Evolutionary conservation across 2,329 filamentous ascomycete species (phyloP).

Genomic region (Nothomitra cinnamomea): DNA sequence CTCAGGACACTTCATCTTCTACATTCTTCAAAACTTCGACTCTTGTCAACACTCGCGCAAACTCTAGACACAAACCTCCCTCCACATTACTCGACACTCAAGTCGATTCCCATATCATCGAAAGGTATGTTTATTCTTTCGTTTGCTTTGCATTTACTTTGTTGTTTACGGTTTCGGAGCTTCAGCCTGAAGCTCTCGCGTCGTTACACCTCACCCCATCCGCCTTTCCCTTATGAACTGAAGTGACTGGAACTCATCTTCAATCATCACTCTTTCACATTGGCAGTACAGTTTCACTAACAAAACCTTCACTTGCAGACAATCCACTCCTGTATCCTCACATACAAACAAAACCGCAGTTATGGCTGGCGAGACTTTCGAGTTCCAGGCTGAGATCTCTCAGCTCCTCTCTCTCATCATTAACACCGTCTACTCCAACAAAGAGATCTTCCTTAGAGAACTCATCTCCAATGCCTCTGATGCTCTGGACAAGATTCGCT

Average conservation of each 20-base stretch:
- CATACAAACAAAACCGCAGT: not conserved
- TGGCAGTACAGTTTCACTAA: not conserved
- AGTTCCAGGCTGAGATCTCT: conserved; percentile 99
- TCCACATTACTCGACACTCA: no score
- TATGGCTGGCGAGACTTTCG: conserved; percentile 41
- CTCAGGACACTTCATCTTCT: not conserved
- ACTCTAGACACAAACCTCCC: no score
- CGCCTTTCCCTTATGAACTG: no score
- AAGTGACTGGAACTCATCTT: not conserved
- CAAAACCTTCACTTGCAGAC: not conserved
- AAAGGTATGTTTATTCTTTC: no score
- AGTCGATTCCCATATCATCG: no score
- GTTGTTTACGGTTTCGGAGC: no score
- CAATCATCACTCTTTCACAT: not conserved
- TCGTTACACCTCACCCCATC: no score
- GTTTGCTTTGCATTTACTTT: no score
- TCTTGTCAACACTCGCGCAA: no score
- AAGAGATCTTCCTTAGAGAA: conserved; percentile 99
- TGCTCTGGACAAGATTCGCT: conserved; percentile 99
- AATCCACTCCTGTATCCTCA: not conserved
- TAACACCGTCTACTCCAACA: conserved; percentile 99
- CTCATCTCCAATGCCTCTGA: conserved; percentile 96
- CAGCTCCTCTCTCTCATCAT: conserved; percentile 99
- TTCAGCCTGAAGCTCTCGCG: no score
- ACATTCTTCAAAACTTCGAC: no score